Base-by-base conservation (phyloP, 2,329 filamentous ascomycete species). In the Hypoxylon sp. region DNA sequence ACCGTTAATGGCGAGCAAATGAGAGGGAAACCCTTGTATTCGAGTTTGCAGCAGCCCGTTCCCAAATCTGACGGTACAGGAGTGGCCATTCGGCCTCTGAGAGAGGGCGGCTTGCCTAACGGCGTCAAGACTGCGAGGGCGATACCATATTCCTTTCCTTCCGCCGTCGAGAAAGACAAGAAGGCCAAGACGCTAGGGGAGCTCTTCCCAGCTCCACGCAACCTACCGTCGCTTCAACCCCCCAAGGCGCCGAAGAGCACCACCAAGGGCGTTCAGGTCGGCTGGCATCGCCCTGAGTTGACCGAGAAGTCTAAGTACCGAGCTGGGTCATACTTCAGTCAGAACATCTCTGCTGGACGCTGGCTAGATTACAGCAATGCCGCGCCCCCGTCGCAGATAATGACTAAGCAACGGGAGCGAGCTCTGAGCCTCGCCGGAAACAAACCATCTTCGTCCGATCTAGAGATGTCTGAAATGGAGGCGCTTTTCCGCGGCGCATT, bases 1-100 rank as follows among this genome's bases (percentile, higher is more conserved):
- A 95, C 92, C 0, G 82, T 97, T 0, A 90, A 89, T 70, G 93
- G 92, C 57, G 91, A 89, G 70, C 91, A 91, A 40, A 88, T 90
- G 1, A 88, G 89, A 46, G 85, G 91, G 33, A 90, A 89, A 71
- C 91, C 95, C 64, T 82, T 97, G 3, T 97, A 96, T 76, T 97
- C 95, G 3, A 97, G 94, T 77, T 82, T 97, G 51, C 92, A 91
- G 69, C 83, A 86, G 57, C 79, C 82, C 11, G 66, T 74, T 1
- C 76, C 79, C 24, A 68, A 74, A 5, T 69, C 69, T 6, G 65
- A 70, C 18, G 62, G 71, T 28, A 58, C 67, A 0, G 70, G 73
- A 38, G 72, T 74, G 8, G 61, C 72, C 14, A 57, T 77, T 62
- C 79, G 78, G 49, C 80, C 84, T 9, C 79, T 93, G 8, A 84